Evolutionary conservation across 2,329 filamentous ascomycete genomes (phyloP), one percentile per base, ranked within the genome.

Genomic region (Aspergillus udagawae): DNA sequence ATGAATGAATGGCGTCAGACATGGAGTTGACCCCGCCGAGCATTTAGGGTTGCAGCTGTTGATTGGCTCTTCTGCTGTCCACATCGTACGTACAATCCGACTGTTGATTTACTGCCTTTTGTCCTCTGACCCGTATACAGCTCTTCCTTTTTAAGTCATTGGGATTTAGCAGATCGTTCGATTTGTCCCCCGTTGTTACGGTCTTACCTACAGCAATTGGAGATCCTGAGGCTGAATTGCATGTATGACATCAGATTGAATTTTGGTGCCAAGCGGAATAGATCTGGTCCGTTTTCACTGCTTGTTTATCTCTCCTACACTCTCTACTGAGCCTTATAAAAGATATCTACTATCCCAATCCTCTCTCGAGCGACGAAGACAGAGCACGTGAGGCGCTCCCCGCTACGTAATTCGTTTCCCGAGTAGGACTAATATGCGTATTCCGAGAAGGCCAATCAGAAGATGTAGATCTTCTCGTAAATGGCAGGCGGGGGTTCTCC

Each of bases 1-100:
- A 55, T 57, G 59, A 58, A 62, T 65, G 56, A 53, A 65, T 63
- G 61, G 60, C 63, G 58, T 65, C 61, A 65, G 58, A 55, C 58
- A 57, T 58, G 63, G 59, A 57, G 52, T 44, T 23, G 12, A 50
- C 59, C 61, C 62, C 60, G 59, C 62, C 53, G 58, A 51, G 35
- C 10, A 14, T 27, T 55, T 23, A 56, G 21, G 41, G 42, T 27
- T 20, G 52, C 10, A 23, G 35, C 25, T 48, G 44, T 51, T 62
- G 54, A 62, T 63, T 59, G 58, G 60, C 41, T 52, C 38, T n/a
- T n/a, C 53, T n/a, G 25, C 47, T 44, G 57, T 38, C 51, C 49
- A 49, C 32, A 38, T 17, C 32, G 14, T 17, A 38, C 14, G 2
- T 2, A 6, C 32, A 38, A 5, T 17, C 1, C 14, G 3, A 38